These are phyloP conservation scores for Oryza meyeriana DNA, from an alignment of 176 grass and related monocot species.

Conservation along the genomic window DNA sequence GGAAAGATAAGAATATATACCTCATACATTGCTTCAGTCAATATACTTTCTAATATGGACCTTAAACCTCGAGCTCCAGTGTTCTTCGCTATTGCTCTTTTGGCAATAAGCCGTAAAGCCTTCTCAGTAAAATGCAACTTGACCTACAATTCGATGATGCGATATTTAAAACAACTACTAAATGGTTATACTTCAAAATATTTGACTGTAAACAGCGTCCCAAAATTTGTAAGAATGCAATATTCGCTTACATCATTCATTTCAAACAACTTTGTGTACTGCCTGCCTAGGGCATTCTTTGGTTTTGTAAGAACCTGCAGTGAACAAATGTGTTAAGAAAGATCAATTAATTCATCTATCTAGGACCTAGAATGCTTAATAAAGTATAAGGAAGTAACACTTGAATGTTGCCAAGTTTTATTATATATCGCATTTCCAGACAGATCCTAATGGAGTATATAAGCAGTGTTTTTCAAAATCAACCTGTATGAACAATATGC, in stretches of 20 bases:
- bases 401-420: slow-evolving; percentile 2
- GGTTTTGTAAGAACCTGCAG: slow-evolving; percentile 66
- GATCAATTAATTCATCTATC: not conserved
- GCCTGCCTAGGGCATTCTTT: slow-evolving; percentile 61
- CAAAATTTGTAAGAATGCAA: not conserved
- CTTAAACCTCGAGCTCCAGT: slow-evolving; percentile 67
- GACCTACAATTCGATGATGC: slow-evolving; percentile 32
- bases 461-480: not conserved
- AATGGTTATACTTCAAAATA: not conserved
- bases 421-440: not conserved
- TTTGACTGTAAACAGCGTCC: not conserved
- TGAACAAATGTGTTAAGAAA: slow-evolving; percentile 3
- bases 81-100: slow-evolving; percentile 62
- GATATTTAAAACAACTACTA: not conserved
- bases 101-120: slow-evolving; percentile 59
- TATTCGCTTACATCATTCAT: slow-evolving; percentile 61
- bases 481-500: not conserved
- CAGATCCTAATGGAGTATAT: not conserved
- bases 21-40: slow-evolving; percentile 80
- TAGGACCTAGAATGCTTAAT: slow-evolving; percentile 20
- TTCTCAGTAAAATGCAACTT: slow-evolving; percentile 66
- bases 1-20: slow-evolving; percentile 21
- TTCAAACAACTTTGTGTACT: slow-evolving; percentile 68
- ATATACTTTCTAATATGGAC: slow-evolving; percentile 64
- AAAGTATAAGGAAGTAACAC: slow-evolving; percentile 12